Evolutionary conservation across 2,329 filamentous ascomycete species (phyloP), one percentile per base, ranked within the genome.

Genomic region (Tricladium varicosporioides): DNA sequence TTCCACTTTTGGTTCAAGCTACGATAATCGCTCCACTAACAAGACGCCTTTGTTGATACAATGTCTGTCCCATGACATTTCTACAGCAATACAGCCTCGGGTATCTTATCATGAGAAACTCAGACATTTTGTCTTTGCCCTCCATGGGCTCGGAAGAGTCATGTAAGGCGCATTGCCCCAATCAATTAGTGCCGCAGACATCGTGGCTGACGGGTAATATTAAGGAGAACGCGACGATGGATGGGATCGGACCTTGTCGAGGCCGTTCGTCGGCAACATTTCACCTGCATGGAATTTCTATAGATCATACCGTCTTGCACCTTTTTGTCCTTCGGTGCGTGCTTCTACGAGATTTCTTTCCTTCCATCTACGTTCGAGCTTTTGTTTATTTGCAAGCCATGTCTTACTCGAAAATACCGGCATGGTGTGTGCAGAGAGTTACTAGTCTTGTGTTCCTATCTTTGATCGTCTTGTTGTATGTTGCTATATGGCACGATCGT

Each of bases 361-460:
- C 40, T 43, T 14, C 15, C 15, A 14, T 43, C 40, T 16, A 2
- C 40, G 5, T 16, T 43, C 13, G 40, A 43, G 40, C 22, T 27
- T 27, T 27, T 27, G 22, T 27, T 27, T 27, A 3, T 27, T 27
- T 27, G 15, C 13, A 43, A 43, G 40, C 15, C 40, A 43, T 43
- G 40, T 43, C 40, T 43, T 43, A 43, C 27, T 54, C 52, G 15
- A 53, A 32, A 31, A 45, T 58, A 8, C 48, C 27, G 5, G 46
- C 58, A 47, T 62, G 58, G 60, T 60, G 56, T 44, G 32, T 50
- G 31, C 58, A 60, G 33, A 52, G 60, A 55, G 48, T 59, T 13
- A 53, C 60, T 5, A 62, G 57, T 33, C 54, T 62, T 10, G 47
- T 52, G 8, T 40, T 62, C n/a, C 13, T 60, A 14, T 53, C 56